Evolutionary conservation across 2,329 filamentous ascomycete genomes (phyloP).

Genomic region (Pseudogymnoascus sp.): DNA sequence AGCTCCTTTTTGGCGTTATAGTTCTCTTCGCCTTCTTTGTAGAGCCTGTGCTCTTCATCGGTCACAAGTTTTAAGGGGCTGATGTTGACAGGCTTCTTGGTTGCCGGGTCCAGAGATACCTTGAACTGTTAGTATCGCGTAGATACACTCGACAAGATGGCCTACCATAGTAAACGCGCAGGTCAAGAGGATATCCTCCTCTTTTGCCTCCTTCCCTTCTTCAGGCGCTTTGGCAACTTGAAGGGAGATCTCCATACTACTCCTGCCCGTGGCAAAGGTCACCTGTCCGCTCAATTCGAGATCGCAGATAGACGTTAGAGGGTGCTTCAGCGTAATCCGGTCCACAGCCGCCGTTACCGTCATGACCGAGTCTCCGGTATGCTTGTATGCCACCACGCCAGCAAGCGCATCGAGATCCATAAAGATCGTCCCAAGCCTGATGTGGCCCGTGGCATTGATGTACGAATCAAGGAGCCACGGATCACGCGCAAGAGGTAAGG

Average conservation of each 20-base stretch:
- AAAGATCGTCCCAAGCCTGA: constrained; percentile 44
- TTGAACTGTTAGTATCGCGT: constrained; percentile 11
- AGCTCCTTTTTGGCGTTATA: constrained; percentile 58
- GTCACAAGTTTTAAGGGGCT: constrained; percentile 54
- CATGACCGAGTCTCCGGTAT: constrained; percentile 52
- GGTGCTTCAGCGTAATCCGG: constrained; percentile 46
- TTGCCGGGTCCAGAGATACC: constrained; percentile 55
- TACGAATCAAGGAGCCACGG: constrained; percentile 66
- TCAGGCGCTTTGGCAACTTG: constrained; percentile 59
- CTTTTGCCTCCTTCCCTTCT: constrained; percentile 42
- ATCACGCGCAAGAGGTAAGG: constrained; percentile 57
- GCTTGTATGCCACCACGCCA: constrained; percentile 63
- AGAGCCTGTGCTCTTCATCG: constrained; percentile 54
- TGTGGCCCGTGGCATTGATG: constrained; percentile 60
- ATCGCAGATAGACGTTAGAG: constrained; percentile 62
- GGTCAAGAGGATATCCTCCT: constrained; percentile 60
- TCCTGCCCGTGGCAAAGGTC: constrained; percentile 58
- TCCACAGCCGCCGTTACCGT: constrained; percentile 36
- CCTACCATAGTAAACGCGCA: constrained; percentile 67
- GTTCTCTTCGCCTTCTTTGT: constrained; percentile 56
- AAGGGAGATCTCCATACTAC: constrained; percentile 62
- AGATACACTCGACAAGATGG: not conserved
- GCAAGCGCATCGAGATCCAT: constrained; percentile 69
- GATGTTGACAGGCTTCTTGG: constrained; percentile 58
- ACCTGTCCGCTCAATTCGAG: constrained; percentile 50